A percentile compares a stretch with the other conserved stretches of the same genome.
phyloP scores from a whole-genome alignment of 2,329 filamentous ascomycete species.

The Cytospora paraplurivora region DNA sequence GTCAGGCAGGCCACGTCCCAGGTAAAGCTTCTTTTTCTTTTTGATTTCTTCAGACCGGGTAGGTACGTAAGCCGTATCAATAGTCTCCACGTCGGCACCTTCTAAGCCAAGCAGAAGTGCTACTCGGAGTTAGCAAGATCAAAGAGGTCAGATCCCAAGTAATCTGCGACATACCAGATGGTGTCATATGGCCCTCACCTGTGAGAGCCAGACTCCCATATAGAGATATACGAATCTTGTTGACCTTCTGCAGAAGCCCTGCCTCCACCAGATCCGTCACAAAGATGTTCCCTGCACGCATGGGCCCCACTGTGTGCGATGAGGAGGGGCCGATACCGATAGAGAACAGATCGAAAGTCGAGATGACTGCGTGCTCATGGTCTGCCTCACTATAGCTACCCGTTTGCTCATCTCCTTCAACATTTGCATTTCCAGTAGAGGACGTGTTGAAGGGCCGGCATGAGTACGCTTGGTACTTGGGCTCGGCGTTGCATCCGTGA shows the following conservation, averaged over 20 bases:
- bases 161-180: slow-evolving; percentile 36
- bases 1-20: slow-evolving; percentile 45
- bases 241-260: slow-evolving; percentile 46
- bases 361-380: slow-evolving; percentile 55
- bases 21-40: slow-evolving; percentile 44
- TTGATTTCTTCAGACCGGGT: slow-evolving; percentile 50
- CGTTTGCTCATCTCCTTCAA: slow-evolving; percentile 29
- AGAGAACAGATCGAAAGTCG: slow-evolving; percentile 54
- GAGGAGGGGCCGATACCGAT: slow-evolving; percentile 55
- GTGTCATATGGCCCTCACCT: slow-evolving; percentile 55
- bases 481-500: background rate
- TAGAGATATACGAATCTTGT: slow-evolving; percentile 51
- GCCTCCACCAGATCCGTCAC: slow-evolving; percentile 51
- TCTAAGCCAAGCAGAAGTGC: slow-evolving; percentile 53
- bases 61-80: slow-evolving; percentile 52
- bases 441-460: slow-evolving; percentile 10
- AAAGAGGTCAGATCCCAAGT: background rate
- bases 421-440: background rate
- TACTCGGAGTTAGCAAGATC: background rate
- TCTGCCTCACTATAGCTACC: slow-evolving; percentile 52
- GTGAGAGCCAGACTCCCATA: slow-evolving; percentile 55
- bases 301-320: slow-evolving; percentile 54
- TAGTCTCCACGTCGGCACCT: slow-evolving; percentile 51
- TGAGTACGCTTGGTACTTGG: background rate
- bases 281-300: slow-evolving; percentile 56